Evolutionary conservation across 495 filamentous ascomycete genomes (phyloP).

Genomic region (Venustampulla echinocandica): DNA sequence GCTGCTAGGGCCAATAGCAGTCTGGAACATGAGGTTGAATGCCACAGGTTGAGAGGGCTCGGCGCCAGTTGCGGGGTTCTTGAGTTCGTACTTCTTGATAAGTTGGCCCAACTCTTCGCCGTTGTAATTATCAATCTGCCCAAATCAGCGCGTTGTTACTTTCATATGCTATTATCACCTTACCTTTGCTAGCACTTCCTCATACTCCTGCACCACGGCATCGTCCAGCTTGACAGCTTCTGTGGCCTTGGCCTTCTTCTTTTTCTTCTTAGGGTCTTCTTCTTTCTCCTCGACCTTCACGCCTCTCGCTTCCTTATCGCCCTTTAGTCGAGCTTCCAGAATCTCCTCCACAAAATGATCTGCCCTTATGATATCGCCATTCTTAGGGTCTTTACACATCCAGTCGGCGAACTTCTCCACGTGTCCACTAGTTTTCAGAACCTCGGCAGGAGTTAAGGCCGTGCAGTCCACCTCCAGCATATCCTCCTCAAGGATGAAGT

Average conservation of each 20-base stretch:
- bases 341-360: constrained; percentile 95
- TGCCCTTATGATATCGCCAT: constrained; percentile 89
- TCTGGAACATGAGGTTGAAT: constrained; percentile 78
- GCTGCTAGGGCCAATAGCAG: constrained; percentile 60
- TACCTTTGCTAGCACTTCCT: constrained; percentile 57
- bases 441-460: constrained; percentile 76
- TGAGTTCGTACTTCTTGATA: constrained; percentile 63
- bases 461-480: constrained; percentile 87
- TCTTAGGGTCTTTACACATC: constrained; percentile 99
- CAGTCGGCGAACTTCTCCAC: constrained; percentile 97
- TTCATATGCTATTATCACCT: neutral
- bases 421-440: constrained; percentile 93
- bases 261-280: constrained; percentile 48
- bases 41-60: constrained; percentile 53
- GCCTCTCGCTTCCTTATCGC: constrained; percentile 42
- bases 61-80: constrained; percentile 52
- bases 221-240: constrained; percentile 59
- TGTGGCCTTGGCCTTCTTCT: constrained; percentile 45
- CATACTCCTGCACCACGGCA: constrained; percentile 59
- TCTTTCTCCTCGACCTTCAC: constrained; percentile 59
- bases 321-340: constrained; percentile 70
- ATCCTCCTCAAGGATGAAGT: constrained; percentile 82
- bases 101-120: constrained; percentile 60
- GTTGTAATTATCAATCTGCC: constrained; percentile 64
- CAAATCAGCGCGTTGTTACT: constrained; percentile 2